phyloP scores from a whole-genome alignment of 1,139 yeast species.

The Zygosaccharomyces sapae region DNA sequence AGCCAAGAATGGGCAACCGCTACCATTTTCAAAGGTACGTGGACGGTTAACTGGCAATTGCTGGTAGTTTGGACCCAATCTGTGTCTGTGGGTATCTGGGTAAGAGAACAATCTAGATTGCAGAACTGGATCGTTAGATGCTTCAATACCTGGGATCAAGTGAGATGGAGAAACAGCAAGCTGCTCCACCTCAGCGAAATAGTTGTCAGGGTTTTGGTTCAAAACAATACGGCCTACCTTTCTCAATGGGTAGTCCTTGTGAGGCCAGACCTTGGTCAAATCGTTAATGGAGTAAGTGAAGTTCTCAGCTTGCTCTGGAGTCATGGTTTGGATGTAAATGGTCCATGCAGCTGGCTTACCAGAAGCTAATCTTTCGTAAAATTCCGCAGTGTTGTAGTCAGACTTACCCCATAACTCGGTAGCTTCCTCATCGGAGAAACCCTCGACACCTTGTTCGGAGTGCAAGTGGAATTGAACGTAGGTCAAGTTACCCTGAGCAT shows the following conservation, averaged over 20 bases:
- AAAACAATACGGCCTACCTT: constrained; percentile 50
- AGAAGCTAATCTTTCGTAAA: constrained; percentile 53
- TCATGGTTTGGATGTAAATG: constrained; percentile 68
- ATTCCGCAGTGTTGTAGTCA: constrained; percentile 56
- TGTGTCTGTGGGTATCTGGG: constrained; percentile 71
- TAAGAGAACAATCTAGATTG: constrained; percentile 82
- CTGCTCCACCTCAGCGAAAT: constrained; percentile 55
- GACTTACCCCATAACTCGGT: constrained; percentile 55
- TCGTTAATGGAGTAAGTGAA: constrained; percentile 59
- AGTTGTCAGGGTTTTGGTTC: constrained; percentile 51
- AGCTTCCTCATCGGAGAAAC: constrained; percentile 54
- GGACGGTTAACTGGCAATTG: constrained; percentile 60
- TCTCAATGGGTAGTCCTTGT: constrained; percentile 51
- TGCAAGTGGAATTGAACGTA: constrained; percentile 65
- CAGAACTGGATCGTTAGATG: constrained; percentile 82
- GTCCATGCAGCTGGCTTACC: constrained; percentile 66
- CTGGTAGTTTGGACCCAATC: constrained; percentile 53
- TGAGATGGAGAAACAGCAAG: constrained; percentile 71
- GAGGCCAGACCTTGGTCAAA: constrained; percentile 62
- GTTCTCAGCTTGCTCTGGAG: constrained; percentile 62
- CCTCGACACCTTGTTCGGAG: constrained; percentile 62
- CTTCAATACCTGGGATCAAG: constrained; percentile 71
- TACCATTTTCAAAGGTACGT: constrained; percentile 37
- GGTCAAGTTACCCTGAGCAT: constrained; percentile 56
- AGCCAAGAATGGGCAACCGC: constrained; percentile 33